phyloP scores from a whole-genome alignment of 2,329 filamentous ascomycete species.

The Fusarium bulbicola region DNA sequence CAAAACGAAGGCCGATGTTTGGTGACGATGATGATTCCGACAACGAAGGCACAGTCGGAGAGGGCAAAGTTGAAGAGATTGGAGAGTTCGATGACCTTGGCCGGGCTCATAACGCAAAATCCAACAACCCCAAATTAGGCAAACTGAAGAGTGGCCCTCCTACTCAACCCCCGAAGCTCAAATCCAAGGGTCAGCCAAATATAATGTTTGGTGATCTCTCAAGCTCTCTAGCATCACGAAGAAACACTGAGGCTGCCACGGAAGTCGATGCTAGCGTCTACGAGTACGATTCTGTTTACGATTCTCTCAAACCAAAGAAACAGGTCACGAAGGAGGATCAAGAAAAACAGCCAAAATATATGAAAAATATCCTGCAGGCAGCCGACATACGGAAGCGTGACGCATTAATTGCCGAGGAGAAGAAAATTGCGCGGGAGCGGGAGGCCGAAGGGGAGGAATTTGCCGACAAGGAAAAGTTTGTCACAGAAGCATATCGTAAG shows the following conservation, averaged over 20 bases:
- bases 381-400: slow-evolving; percentile 82
- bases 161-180: slow-evolving; percentile 54
- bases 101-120: slow-evolving; percentile 35
- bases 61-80: slow-evolving; percentile 63
- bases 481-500: slow-evolving; percentile 82
- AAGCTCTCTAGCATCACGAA: slow-evolving; percentile 68
- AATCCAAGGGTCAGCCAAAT: slow-evolving; percentile 53
- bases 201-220: slow-evolving; percentile 73
- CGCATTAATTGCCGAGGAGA: slow-evolving; percentile 80
- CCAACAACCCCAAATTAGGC: slow-evolving; percentile 42
- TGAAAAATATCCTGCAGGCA: slow-evolving; percentile 76
- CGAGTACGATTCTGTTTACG: slow-evolving; percentile 86
- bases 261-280: slow-evolving; percentile 79
- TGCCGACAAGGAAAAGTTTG: slow-evolving; percentile 85
- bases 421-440: slow-evolving; percentile 79
- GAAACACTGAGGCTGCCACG: slow-evolving; percentile 71
- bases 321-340: slow-evolving; percentile 62
- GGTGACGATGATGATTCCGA: slow-evolving; percentile 66
- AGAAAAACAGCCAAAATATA: slow-evolving; percentile 79
- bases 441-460: slow-evolving; percentile 84
- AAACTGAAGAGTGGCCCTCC: slow-evolving; percentile 49
- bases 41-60: slow-evolving; percentile 52
- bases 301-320: slow-evolving; percentile 75
- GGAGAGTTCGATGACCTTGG: slow-evolving; percentile 68
- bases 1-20: slow-evolving; percentile 66